These are phyloP conservation scores for Jamesozyma piceae DNA, from an alignment of 805 yeast genomes.

Conservation along the genomic window DNA sequence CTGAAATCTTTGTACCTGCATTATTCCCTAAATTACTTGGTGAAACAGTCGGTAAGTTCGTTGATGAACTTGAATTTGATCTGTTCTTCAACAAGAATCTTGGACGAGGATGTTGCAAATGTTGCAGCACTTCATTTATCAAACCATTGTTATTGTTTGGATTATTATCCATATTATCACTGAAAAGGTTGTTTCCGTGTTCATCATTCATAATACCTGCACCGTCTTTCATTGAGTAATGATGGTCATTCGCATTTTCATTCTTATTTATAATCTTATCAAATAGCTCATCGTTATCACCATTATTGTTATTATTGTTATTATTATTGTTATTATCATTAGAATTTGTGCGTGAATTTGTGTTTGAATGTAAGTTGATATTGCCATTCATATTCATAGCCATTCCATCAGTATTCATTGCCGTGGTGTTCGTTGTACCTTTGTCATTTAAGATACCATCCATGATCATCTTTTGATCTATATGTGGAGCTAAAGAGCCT, in stretches of 20 bases:
- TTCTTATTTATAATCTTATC: conserved; percentile 2
- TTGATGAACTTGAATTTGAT: conserved; percentile 11
- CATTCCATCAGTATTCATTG: not conserved
- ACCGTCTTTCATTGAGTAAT: not conserved
- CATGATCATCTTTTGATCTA: conserved; percentile 25
- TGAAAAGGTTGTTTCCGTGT: not conserved
- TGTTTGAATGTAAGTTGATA: not conserved
- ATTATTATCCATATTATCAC: not conserved
- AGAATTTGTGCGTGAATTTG: not conserved
- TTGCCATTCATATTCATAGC: not conserved
- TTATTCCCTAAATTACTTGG: not conserved
- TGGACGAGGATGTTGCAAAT: not conserved
- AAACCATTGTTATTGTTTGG: not conserved
- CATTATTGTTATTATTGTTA: not conserved
- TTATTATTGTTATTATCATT: not conserved
- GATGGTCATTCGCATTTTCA: not conserved
- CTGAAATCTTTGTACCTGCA: conserved; percentile 15
- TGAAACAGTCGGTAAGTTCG: conserved; percentile 1
- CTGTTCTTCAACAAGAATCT: conserved; percentile 21
- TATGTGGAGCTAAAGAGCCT: conserved; percentile 48
- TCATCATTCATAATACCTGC: not conserved
- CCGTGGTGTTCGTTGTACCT: not conserved
- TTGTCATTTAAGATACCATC: conserved; percentile 13
- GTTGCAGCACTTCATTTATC: not conserved
- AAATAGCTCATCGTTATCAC: not conserved